Evolutionary conservation across 2,329 filamentous ascomycete genomes (phyloP).

Genomic region (Lizonia empirigonia): DNA sequence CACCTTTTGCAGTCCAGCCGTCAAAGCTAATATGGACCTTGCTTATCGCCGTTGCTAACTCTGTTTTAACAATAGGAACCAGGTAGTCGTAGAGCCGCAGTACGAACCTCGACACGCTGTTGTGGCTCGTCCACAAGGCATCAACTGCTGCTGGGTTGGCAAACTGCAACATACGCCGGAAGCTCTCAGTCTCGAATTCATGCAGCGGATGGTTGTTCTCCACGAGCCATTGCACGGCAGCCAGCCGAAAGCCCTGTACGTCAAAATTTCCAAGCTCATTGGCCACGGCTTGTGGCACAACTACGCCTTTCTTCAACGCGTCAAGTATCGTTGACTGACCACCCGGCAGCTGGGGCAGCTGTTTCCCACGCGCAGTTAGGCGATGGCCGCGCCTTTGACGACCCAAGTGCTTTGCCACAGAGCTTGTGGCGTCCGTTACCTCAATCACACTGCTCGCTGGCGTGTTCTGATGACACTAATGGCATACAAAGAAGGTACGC

Average conservation of each 20-base stretch:
- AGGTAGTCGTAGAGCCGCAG: not conserved
- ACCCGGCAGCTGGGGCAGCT: not conserved
- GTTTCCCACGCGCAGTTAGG: not conserved
- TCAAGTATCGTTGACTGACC: not conserved
- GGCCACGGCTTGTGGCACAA: conserved; percentile 18
- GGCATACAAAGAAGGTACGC: not conserved
- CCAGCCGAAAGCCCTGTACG: conserved; percentile 1
- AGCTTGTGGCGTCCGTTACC: not conserved
- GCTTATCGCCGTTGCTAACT: not conserved
- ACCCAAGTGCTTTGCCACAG: not conserved
- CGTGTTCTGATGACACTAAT: not conserved
- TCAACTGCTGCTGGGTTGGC: not conserved
- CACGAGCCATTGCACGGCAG: not conserved
- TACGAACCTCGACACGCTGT: not conserved
- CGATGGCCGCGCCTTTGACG: not conserved
- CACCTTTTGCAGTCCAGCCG: not conserved
- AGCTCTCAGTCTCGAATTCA: conserved; percentile 4
- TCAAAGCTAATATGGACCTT: not conserved
- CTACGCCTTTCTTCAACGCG: not conserved
- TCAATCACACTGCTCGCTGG: not conserved
- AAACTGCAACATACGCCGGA: not conserved
- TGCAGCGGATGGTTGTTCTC: conserved; percentile 3
- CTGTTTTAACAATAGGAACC: not conserved
- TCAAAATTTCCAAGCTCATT: conserved; percentile 2
- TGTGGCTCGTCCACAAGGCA: not conserved